phyloP scores from a whole-genome alignment of 768 basidiomycete genomes.

The Podaxis sp. region DNA sequence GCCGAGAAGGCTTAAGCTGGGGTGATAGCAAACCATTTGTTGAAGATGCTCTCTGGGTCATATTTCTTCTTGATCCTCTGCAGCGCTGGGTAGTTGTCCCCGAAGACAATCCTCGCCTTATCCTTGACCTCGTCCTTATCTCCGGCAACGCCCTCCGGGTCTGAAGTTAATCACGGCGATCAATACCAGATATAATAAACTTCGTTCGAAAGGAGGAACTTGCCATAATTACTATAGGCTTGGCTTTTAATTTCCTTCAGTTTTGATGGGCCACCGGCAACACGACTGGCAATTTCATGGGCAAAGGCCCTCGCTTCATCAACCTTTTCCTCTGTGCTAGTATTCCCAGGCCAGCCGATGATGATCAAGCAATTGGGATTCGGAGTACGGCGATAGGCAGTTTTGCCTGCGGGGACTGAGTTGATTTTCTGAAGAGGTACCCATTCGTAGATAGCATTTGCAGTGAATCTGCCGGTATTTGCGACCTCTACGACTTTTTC shows the following conservation, averaged over 20 bases:
- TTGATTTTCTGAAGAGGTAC: conserved; percentile 38
- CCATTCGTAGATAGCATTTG: conserved; percentile 40
- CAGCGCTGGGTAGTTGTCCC: conserved; percentile 38
- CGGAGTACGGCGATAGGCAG: conserved; percentile 40
- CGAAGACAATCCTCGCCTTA: conserved; percentile 33
- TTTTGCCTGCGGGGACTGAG: conserved; percentile 30
- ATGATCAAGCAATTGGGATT: conserved; percentile 33
- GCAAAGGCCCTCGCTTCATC: conserved; percentile 30
- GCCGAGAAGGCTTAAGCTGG: conserved; percentile 22
- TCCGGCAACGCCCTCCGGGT: conserved; percentile 20
- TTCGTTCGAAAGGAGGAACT: conserved; percentile 5
- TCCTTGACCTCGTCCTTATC: conserved; percentile 18
- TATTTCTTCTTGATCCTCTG: conserved; percentile 42
- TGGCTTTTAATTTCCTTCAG: conserved; percentile 28
- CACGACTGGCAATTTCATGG: conserved; percentile 29
- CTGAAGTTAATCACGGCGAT: conserved; percentile 1
- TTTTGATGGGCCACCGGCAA: conserved; percentile 29
- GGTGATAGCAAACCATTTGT: conserved; percentile 45
- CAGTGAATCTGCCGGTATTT: conserved; percentile 26
- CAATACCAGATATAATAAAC: background rate
- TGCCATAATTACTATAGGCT: conserved; percentile 52
- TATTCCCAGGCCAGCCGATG: conserved; percentile 31
- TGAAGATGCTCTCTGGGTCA: conserved; percentile 44
- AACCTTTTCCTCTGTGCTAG: conserved; percentile 27
- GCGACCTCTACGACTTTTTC: conserved; percentile 28